Percentiles rank a stretch among this genome's conserved stretches.
Conservation (phyloP, 2,329 filamentous ascomycete genomes). For the Penicillium sp. region DNA sequence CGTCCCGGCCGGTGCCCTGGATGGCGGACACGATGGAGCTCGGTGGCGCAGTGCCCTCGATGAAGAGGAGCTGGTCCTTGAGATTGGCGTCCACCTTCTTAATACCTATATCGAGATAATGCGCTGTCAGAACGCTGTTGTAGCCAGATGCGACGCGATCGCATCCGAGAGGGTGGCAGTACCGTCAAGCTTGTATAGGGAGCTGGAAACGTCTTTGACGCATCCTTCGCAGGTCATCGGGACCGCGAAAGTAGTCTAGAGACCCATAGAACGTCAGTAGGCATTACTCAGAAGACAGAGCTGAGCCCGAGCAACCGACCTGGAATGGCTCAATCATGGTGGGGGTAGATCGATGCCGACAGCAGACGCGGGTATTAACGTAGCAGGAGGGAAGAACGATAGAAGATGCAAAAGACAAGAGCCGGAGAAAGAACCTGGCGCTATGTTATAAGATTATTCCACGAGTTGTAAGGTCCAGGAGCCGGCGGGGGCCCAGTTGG, state of each 20-base stretch:
- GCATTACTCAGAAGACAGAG: not conserved
- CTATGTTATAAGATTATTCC: not conserved
- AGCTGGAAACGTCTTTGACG: conserved; percentile 78
- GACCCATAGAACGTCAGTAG: conserved; percentile 16
- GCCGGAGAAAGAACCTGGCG: conserved; percentile 2
- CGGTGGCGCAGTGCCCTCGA: conserved; percentile 85
- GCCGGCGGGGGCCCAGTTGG: conserved; percentile 24
- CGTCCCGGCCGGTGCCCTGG: conserved; percentile 85
- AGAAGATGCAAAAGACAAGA: conserved; percentile 1
- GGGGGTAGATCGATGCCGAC: conserved; percentile 14
- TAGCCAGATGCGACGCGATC: not conserved
- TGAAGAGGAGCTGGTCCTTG: conserved; percentile 75
- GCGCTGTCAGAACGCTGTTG: not conserved
- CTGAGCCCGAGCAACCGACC: conserved; percentile 28
- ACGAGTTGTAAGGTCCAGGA: conserved; percentile 10
- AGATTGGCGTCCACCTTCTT: conserved; percentile 79
- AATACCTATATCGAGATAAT: conserved; percentile 58
- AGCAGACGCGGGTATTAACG: not conserved
- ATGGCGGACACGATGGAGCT: conserved; percentile 87
- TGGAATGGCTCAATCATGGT: conserved; percentile 49
- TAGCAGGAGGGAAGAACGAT: not conserved
- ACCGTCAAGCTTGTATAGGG: conserved; percentile 71
- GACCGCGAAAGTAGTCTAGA: conserved; percentile 87
- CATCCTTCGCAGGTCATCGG: conserved; percentile 89
- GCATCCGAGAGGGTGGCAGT: conserved; percentile 20